Conservation (phyloP, 2,329 filamentous ascomycete species). For the Aspergillus hortae region DNA sequence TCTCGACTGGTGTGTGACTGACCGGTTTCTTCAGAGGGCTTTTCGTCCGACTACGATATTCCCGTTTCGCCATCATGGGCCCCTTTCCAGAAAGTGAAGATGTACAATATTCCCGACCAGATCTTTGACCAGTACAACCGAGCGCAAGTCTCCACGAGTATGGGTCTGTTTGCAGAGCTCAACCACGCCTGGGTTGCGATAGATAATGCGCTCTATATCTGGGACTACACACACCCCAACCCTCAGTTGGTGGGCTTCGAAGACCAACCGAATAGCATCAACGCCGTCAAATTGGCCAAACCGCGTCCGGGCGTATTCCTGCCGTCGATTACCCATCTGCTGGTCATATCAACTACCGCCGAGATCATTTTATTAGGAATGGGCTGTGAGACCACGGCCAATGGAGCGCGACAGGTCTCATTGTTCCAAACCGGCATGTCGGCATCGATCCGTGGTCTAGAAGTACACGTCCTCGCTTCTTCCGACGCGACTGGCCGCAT, state of each 20-base stretch:
- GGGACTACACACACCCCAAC: conserved; percentile 94
- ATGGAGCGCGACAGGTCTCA: conserved; percentile 68
- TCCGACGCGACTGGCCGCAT: conserved; percentile 79
- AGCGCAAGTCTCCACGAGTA: conserved; percentile 80
- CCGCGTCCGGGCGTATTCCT: conserved; percentile 88
- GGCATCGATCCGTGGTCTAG: conserved; percentile 69
- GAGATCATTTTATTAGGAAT: conserved; percentile 88
- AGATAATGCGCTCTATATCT: conserved; percentile 92
- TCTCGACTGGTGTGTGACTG: neutral
- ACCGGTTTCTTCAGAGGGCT: conserved; percentile 60
- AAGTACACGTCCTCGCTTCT: conserved; percentile 74
- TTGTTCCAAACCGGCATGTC: conserved; percentile 89
- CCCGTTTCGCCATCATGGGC: conserved; percentile 67
- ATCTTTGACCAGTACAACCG: conserved; percentile 91
- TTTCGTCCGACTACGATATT: conserved; percentile 88
- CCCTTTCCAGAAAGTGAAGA: conserved; percentile 82
- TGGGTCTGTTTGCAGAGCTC: conserved; percentile 92
- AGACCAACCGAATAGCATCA: conserved; percentile 82
- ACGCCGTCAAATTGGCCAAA: conserved; percentile 80
- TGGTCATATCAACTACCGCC: conserved; percentile 81
- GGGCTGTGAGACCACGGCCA: conserved; percentile 59
- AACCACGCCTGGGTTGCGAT: conserved; percentile 95
- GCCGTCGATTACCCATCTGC: conserved; percentile 75
- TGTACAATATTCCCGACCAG: conserved; percentile 84
- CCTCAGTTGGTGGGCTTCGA: conserved; percentile 90